phyloP scores from a whole-genome alignment of 2,329 filamentous ascomycete species.

The Fusarium temperatum region DNA sequence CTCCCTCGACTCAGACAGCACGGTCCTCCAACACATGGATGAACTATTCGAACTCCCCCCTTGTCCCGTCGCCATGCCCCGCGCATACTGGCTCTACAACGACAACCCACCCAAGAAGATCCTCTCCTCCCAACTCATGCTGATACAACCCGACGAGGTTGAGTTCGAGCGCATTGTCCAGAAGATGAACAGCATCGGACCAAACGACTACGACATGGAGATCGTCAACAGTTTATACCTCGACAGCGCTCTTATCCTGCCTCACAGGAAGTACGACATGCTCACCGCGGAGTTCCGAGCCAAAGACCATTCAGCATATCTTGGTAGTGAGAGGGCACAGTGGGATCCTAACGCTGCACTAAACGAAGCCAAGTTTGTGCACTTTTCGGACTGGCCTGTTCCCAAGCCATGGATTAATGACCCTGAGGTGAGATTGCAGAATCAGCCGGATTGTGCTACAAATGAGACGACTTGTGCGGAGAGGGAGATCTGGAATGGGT shows the following conservation, averaged over 20 bases:
- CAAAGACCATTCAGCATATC: conserved; percentile 57
- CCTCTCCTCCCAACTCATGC: conserved; percentile 68
- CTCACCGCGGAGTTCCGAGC: conserved; percentile 71
- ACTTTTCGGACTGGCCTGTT: conserved; percentile 77
- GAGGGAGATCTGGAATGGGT: conserved; percentile 27
- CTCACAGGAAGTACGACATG: conserved; percentile 70
- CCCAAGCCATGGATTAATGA: conserved; percentile 64
- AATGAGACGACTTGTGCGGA: neutral
- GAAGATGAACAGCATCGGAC: conserved; percentile 41
- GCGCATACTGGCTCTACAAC: conserved; percentile 75
- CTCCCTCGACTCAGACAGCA: conserved; percentile 71
- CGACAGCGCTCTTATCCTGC: conserved; percentile 67
- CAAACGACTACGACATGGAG: conserved; percentile 70
- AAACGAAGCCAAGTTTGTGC: conserved; percentile 71
- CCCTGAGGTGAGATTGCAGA: neutral
- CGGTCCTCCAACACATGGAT: conserved; percentile 71
- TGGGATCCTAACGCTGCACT: conserved; percentile 67
- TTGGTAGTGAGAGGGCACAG: conserved; percentile 53
- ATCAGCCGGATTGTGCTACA: neutral
- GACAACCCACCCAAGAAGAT: conserved; percentile 49
- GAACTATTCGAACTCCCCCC: conserved; percentile 75
- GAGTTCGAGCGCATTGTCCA: conserved; percentile 57
- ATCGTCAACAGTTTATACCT: conserved; percentile 70
- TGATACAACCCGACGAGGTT: conserved; percentile 64
- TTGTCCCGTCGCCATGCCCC: conserved; percentile 71